Conservation (phyloP, 495 filamentous ascomycete species). For the Daldinia grandis region DNA sequence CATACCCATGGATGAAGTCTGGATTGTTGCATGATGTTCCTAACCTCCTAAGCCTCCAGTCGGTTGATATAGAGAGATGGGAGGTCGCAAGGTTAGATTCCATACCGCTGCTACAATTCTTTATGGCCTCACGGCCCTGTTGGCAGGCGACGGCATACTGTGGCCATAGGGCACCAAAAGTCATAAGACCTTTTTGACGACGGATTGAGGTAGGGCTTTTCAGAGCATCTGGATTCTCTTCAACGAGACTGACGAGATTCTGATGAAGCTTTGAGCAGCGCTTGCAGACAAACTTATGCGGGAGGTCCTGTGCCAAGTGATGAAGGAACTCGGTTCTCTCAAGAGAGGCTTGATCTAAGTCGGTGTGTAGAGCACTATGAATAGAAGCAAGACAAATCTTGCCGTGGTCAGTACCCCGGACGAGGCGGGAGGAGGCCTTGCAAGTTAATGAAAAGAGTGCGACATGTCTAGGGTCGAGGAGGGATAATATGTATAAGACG, state of each 20-base stretch:
- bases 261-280: slow-evolving; percentile 21
- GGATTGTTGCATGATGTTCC: slow-evolving; percentile 29
- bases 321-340: slow-evolving; percentile 11
- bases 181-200: slow-evolving; percentile 10
- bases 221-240: background rate
- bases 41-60: slow-evolving; percentile 29
- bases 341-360: background rate
- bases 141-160: slow-evolving; percentile 10
- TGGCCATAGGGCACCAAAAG: slow-evolving; percentile 30
- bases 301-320: slow-evolving; percentile 2
- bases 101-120: too few relatives aligned
- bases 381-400: background rate
- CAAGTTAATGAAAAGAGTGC: slow-evolving; percentile 25
- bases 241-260: background rate
- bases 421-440: slow-evolving; percentile 1
- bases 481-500: slow-evolving; percentile 5
- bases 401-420: background rate
- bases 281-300: slow-evolving; percentile 8
- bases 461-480: slow-evolving; percentile 4
- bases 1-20: slow-evolving; percentile 23
- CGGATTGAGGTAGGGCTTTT: background rate
- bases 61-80: slow-evolving; percentile 20
- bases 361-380: background rate
- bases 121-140: background rate
- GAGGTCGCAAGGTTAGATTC: background rate